Conservation (phyloP, 352 stramenopile species). For the Plasmopara viticola region DNA sequence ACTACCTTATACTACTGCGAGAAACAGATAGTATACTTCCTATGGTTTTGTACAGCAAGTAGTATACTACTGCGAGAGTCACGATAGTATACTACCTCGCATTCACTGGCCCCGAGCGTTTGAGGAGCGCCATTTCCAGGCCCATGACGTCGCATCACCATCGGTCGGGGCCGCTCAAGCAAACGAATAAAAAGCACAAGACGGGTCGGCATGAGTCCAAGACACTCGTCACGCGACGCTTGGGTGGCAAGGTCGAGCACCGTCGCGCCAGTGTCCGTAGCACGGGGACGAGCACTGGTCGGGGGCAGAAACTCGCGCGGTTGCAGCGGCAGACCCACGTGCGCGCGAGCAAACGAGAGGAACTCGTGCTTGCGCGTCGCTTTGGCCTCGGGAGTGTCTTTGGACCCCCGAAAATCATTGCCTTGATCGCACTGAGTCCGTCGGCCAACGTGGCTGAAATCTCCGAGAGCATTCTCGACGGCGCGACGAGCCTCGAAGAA, state of each 20-base stretch:
- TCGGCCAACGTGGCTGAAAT: conserved; percentile 57
- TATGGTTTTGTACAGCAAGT: too few relatives aligned
- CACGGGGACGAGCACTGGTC: conserved; percentile 32
- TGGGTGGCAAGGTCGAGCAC: conserved; percentile 70
- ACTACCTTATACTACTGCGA: background rate
- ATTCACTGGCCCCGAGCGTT: too few relatives aligned
- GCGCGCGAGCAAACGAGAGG: conserved; percentile 80
- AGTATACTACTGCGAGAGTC: background rate
- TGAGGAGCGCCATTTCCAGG: conserved; percentile 7
- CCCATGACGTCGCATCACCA: conserved; percentile 77
- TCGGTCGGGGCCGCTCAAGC: conserved; percentile 83
- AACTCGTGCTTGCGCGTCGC: conserved; percentile 77
- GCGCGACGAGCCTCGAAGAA: conserved; percentile 51
- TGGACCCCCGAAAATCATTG: conserved; percentile 79
- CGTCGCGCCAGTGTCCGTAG: conserved; percentile 36
- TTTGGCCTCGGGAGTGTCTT: conserved; percentile 63
- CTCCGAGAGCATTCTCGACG: conserved; percentile 58
- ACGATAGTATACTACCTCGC: background rate
- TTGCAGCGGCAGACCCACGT: conserved; percentile 81
- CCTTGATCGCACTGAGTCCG: conserved; percentile 73
- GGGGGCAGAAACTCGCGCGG: conserved; percentile 67
- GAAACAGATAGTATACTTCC: background rate
- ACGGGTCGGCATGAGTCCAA: conserved; percentile 79
- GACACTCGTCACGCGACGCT: conserved; percentile 54
- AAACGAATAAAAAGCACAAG: conserved; percentile 92